phyloP scores from a whole-genome alignment of 345 rosid species.

The Sonneratia caseolaris region DNA sequence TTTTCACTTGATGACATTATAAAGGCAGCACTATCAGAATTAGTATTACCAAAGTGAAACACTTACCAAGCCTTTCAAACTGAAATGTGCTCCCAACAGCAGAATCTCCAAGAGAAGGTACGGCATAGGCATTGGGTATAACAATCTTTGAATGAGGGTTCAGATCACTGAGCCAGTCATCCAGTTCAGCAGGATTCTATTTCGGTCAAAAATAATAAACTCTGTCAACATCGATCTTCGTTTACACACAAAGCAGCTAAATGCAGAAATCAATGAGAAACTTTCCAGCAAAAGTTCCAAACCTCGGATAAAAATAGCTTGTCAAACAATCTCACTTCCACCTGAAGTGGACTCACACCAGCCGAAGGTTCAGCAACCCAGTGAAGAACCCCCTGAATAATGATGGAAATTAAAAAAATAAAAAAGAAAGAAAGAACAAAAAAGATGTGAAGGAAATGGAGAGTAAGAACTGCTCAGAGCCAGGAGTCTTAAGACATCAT shows the following conservation, averaged over 20 bases:
- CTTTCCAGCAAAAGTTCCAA: constrained; percentile 5
- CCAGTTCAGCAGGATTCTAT: constrained; percentile 84
- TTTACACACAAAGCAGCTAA: not conserved
- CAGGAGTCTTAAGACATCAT: not conserved
- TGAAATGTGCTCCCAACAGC: constrained; percentile 64
- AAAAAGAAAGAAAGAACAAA: not conserved
- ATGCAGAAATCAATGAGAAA: not conserved
- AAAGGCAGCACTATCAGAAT: not conserved
- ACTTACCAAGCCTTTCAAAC: constrained; percentile 87
- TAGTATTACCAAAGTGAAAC: not conserved
- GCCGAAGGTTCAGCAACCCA: constrained; percentile 79
- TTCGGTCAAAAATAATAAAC: constrained; percentile 9
- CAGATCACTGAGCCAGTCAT: constrained; percentile 72
- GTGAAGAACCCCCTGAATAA: constrained; percentile 81
- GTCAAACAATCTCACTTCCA: constrained; percentile 92
- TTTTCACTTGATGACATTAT: not conserved
- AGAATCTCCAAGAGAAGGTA: constrained; percentile 47
- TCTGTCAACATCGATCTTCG: not conserved
- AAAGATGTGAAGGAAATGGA: not conserved
- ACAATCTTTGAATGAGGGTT: constrained; percentile 61
- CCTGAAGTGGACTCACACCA: constrained; percentile 53
- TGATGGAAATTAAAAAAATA: not conserved
- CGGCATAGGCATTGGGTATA: constrained; percentile 51
- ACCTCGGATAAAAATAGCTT: constrained; percentile 86
- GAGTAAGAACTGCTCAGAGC: not conserved